Conservation (phyloP, 1,139 yeast genomes). For the Debaryomyces coudertii region DNA sequence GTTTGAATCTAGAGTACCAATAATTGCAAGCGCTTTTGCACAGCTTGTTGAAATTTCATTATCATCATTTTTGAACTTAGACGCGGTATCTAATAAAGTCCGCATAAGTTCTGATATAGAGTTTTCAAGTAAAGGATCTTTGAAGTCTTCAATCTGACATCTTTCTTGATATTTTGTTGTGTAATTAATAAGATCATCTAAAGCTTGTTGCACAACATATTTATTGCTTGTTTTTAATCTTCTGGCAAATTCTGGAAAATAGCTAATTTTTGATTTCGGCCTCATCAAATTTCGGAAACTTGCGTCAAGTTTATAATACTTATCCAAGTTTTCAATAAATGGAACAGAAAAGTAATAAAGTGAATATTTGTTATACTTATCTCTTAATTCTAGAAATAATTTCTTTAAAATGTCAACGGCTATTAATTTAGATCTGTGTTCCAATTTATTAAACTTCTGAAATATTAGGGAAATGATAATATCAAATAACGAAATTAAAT, state of each 20-base stretch:
- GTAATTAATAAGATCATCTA: slow-evolving; percentile 64
- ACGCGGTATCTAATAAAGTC: slow-evolving; percentile 60
- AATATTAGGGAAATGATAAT: slow-evolving; percentile 51
- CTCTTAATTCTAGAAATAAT: slow-evolving; percentile 40
- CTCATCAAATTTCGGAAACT: slow-evolving; percentile 30
- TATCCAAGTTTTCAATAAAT: slow-evolving; percentile 42
- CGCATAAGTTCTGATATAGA: slow-evolving; percentile 51
- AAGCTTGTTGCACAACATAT: slow-evolving; percentile 77
- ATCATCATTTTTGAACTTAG: slow-evolving; percentile 55
- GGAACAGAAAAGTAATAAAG: slow-evolving; percentile 55
- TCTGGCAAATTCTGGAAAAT: slow-evolving; percentile 54
- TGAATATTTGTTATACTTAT: slow-evolving; percentile 43
- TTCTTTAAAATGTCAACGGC: slow-evolving; percentile 50
- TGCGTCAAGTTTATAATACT: slow-evolving; percentile 26
- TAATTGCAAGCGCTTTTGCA: slow-evolving; percentile 69
- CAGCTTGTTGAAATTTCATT: slow-evolving; percentile 58
- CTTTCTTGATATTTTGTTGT: slow-evolving; percentile 50
- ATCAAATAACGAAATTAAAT: slow-evolving; percentile 52
- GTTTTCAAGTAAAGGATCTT: slow-evolving; percentile 33
- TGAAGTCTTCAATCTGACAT: slow-evolving; percentile 45
- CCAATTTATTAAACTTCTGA: slow-evolving; percentile 64
- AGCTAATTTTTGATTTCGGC: slow-evolving; percentile 32
- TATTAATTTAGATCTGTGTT: slow-evolving; percentile 45
- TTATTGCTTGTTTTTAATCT: slow-evolving; percentile 69
- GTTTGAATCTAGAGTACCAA: slow-evolving; percentile 80